Evolutionary conservation across 768 basidiomycete genomes (phyloP).

Genomic region (Tephrocybe rancida): DNA sequence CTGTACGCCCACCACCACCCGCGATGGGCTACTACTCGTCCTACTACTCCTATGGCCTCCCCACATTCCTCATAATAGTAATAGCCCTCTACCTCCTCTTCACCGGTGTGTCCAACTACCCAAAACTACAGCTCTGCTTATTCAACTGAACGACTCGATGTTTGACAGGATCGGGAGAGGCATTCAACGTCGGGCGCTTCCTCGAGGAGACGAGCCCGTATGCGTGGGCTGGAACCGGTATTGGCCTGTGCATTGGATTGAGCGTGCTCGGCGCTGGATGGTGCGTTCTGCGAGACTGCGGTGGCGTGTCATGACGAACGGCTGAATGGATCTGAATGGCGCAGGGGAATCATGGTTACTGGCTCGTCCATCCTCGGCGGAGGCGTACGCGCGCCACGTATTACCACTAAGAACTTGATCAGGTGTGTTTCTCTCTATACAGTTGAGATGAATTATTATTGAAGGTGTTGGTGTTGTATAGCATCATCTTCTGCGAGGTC

Average conservation of each 20-base stretch:
- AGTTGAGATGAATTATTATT: background rate
- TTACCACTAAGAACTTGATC: constrained; percentile 96
- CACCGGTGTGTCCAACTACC: constrained; percentile 67
- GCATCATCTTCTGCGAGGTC: constrained; percentile 99
- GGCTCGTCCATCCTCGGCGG: constrained; percentile 97
- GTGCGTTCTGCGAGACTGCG: constrained; percentile 44
- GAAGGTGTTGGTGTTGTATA: constrained; percentile 29
- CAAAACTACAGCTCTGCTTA: too few species aligned
- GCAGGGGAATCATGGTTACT: constrained; percentile 96
- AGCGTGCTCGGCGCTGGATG: constrained; percentile 96
- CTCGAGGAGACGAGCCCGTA: constrained; percentile 94
- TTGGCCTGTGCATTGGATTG: constrained; percentile 91
- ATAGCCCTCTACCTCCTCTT: constrained; percentile 89
- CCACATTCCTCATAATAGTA: constrained; percentile 60
- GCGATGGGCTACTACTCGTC: constrained; percentile 48
- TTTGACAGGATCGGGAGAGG: constrained; percentile 75
- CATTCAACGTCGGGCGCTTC: constrained; percentile 93
- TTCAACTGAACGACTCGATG: background rate
- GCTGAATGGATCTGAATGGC: background rate
- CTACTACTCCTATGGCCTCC: constrained; percentile 73
- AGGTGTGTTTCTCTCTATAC: constrained; percentile 54
- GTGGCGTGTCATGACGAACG: constrained; percentile 15
- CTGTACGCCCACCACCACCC: constrained; percentile 6
- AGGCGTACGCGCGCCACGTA: constrained; percentile 91
- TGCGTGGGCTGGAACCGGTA: constrained; percentile 88